Evolutionary conservation across 2,329 filamentous ascomycete species (phyloP).

Genomic region (Zymoseptoria tritici): DNA sequence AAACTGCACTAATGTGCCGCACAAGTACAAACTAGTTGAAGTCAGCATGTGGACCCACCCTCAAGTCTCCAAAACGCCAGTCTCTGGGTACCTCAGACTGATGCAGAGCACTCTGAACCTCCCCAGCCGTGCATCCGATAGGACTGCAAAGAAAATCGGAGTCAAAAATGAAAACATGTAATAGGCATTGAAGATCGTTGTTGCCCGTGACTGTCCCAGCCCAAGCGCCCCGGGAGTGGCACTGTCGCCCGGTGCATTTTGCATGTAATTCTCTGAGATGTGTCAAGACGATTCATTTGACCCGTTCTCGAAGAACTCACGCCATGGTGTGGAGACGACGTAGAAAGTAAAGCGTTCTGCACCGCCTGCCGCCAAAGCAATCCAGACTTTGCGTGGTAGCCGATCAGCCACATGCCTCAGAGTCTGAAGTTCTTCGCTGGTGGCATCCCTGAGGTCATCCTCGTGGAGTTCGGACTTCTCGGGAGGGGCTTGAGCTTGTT

Average conservation of each 20-base stretch:
- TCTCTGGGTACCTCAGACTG: background rate
- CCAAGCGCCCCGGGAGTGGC: slow-evolving; percentile 6
- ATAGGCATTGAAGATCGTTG: slow-evolving; percentile 6
- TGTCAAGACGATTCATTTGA: background rate
- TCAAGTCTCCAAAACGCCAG: too few relatives aligned
- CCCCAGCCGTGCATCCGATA: slow-evolving; percentile 5
- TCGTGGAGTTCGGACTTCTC: too few relatives aligned
- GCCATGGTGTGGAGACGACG: slow-evolving; percentile 9
- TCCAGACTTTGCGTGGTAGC: too few relatives aligned
- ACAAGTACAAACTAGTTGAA: too few relatives aligned
- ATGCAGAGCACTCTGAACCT: slow-evolving; percentile 3
- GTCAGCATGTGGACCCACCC: too few relatives aligned
- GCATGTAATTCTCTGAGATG: slow-evolving; percentile 10
- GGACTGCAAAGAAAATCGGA: slow-evolving; percentile 5
- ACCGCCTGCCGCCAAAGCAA: background rate
- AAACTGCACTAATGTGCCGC: too few relatives aligned
- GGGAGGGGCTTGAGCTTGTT: too few relatives aligned
- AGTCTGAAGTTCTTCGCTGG: too few relatives aligned
- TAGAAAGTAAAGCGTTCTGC: slow-evolving; percentile 7
- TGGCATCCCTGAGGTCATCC: too few relatives aligned
- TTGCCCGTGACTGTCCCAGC: slow-evolving; percentile 9
- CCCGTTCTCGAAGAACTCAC: background rate
- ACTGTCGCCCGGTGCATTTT: background rate
- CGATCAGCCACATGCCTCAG: too few relatives aligned
- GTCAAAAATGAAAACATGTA: slow-evolving; percentile 3